Percentiles rank a stretch among this genome's conserved stretches.
phyloP scores from a whole-genome alignment of 495 filamentous ascomycete genomes.

The Talaromyces nanjingensis region DNA sequence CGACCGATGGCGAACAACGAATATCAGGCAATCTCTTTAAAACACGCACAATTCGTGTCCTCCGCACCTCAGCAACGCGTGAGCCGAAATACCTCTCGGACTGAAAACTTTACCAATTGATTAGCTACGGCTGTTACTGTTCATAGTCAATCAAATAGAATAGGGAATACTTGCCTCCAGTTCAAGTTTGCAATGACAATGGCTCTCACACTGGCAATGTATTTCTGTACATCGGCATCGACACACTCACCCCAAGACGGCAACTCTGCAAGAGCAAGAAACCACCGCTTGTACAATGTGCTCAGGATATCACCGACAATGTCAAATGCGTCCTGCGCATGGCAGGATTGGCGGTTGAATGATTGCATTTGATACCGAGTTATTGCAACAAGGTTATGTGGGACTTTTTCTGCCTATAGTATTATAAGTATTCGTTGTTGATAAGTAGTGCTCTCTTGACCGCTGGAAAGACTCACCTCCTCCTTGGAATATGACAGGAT shows the following conservation, averaged over 20 bases:
- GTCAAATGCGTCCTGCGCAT: slow-evolving; percentile 24
- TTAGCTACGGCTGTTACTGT: background rate
- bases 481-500: slow-evolving; percentile 26
- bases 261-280: slow-evolving; percentile 20
- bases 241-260: slow-evolving; percentile 24
- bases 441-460: too few species aligned
- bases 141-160: background rate
- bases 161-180: slow-evolving; percentile 25
- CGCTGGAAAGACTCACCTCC: slow-evolving; percentile 13
- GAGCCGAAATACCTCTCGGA: slow-evolving; percentile 19
- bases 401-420: slow-evolving; percentile 20
- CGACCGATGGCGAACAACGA: too few species aligned
- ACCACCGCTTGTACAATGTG: slow-evolving; percentile 25
- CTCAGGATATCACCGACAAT: slow-evolving; percentile 18
- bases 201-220: slow-evolving; percentile 25
- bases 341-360: slow-evolving; percentile 12
- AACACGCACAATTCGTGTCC: slow-evolving; percentile 12
- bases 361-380: slow-evolving; percentile 13
- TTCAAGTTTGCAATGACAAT: slow-evolving; percentile 25
- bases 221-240: slow-evolving; percentile 22
- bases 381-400: slow-evolving; percentile 27
- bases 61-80: slow-evolving; percentile 13
- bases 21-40: background rate
- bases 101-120: slow-evolving; percentile 12
- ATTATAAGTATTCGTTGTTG: background rate